Percentiles rank a stretch among this genome's conserved stretches.
Conservation (phyloP, 2,329 filamentous ascomycete genomes). For the Thelonectria olida region DNA sequence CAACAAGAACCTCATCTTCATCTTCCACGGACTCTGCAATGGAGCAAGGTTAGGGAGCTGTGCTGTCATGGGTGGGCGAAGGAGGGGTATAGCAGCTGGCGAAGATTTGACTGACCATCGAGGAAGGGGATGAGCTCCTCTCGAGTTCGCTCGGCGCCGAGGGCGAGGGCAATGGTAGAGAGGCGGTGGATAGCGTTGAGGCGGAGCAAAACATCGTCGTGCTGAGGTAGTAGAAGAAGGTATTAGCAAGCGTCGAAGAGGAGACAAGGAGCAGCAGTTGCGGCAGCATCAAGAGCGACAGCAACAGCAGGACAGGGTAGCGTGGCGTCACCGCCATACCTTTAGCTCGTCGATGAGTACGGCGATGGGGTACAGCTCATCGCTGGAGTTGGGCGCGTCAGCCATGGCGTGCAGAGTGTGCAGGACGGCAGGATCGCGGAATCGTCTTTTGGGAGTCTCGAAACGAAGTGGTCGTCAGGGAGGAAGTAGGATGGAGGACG, state of each 20-base stretch:
- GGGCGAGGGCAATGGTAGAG: conserved; percentile 95
- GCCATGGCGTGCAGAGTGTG: conserved; percentile 73
- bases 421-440: conserved; percentile 44
- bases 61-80: conserved; percentile 20
- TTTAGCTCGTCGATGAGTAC: conserved; percentile 99
- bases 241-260: conserved; percentile 25
- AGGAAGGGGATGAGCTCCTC: conserved; percentile 99
- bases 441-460: conserved; percentile 36
- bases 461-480: conserved; percentile 34
- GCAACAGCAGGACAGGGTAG: conserved; percentile 18
- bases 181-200: conserved; percentile 98
- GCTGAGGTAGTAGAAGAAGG: conserved; percentile 62
- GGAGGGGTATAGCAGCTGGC: conserved; percentile 29
- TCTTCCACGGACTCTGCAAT: conserved; percentile 94
- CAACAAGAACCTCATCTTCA: conserved; percentile 97
- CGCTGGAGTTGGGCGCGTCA: conserved; percentile 87
- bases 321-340: conserved; percentile 64
- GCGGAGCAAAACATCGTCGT: conserved; percentile 97
- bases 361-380: conserved; percentile 99
- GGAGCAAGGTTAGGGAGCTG: conserved; percentile 27
- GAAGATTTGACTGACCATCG: conserved; percentile 76
- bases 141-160: conserved; percentile 94
- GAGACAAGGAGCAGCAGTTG: conserved; percentile 28
- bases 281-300: conserved; percentile 34
- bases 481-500: conserved; percentile 35